Evolutionary conservation across 192 early-diverging fungal species (phyloP).

Genomic region (Umbelopsis ramanniana): DNA sequence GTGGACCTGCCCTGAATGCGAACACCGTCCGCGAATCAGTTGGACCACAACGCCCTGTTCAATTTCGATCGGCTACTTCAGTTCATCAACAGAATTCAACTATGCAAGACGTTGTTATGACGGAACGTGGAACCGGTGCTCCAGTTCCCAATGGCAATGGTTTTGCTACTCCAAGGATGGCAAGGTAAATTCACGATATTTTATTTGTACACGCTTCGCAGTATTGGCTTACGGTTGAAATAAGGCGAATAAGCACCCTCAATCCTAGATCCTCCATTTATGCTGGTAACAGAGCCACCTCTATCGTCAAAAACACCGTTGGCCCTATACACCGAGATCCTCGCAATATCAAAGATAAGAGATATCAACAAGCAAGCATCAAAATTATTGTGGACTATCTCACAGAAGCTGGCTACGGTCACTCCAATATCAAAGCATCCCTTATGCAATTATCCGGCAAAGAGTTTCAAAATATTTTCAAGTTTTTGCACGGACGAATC

Average conservation of each 20-base stretch:
- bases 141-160: neutral
- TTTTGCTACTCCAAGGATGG: neutral
- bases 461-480: conserved; percentile 76
- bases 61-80: neutral
- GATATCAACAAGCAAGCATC: conserved; percentile 56
- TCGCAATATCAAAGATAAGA: conserved; percentile 43
- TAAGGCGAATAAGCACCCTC: neutral
- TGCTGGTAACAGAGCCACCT: neutral
- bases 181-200: neutral
- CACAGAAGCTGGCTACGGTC: conserved; percentile 55
- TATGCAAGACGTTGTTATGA: conserved; percentile 7
- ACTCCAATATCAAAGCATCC: conserved; percentile 42
- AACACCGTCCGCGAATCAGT: neutral
- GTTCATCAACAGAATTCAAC: neutral
- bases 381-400: conserved; percentile 60
- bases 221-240: neutral
- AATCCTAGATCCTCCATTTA: neutral
- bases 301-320: conserved; percentile 1
- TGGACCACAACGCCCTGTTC: conserved; percentile 5
- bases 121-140: neutral
- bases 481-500: conserved; percentile 66
- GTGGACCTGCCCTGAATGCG: neutral
- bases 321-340: conserved; percentile 33
- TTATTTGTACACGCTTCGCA: neutral
- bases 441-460: conserved; percentile 58